Conservation (phyloP, 2,329 filamentous ascomycete genomes). For the Chaetothyriales sp. region DNA sequence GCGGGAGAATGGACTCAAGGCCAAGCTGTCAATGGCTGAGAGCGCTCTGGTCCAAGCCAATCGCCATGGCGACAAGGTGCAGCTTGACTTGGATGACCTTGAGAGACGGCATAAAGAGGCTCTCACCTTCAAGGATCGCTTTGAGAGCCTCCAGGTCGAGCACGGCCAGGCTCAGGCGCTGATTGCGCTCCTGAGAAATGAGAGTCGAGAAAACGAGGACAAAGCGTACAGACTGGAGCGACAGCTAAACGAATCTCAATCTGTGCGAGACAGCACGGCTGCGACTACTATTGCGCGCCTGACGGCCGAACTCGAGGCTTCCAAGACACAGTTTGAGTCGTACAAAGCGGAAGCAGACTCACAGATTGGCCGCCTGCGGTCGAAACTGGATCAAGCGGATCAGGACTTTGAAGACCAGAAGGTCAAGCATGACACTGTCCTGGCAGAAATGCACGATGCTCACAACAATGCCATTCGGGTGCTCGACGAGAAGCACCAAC, state of each 20-base stretch:
- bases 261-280: constrained; percentile 58
- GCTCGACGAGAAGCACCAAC: constrained; percentile 37
- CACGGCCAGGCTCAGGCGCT: constrained; percentile 49
- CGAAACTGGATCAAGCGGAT: constrained; percentile 61
- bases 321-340: constrained; percentile 69
- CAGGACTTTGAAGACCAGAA: constrained; percentile 69
- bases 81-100: constrained; percentile 44
- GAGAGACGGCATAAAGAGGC: constrained; percentile 61
- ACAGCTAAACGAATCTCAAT: constrained; percentile 53
- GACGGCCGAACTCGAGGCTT: constrained; percentile 66
- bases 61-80: constrained; percentile 44
- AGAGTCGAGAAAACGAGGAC: constrained; percentile 57
- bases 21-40: constrained; percentile 39
- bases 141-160: constrained; percentile 47
- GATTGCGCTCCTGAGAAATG: constrained; percentile 32
- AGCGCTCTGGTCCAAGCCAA: constrained; percentile 53
- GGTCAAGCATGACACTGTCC: constrained; percentile 65
- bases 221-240: constrained; percentile 55
- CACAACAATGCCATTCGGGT: constrained; percentile 46
- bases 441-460: constrained; percentile 62
- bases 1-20: constrained; percentile 43
- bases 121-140: constrained; percentile 61
- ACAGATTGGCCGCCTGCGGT: constrained; percentile 55
- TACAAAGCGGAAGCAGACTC: constrained; percentile 60
- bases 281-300: constrained; percentile 64